A percentile compares a stretch with the other conserved stretches of the same genome.
These are phyloP conservation scores for Verticillium longisporum DNA, from an alignment of 2,329 filamentous ascomycete genomes.

Conservation along the genomic window DNA sequence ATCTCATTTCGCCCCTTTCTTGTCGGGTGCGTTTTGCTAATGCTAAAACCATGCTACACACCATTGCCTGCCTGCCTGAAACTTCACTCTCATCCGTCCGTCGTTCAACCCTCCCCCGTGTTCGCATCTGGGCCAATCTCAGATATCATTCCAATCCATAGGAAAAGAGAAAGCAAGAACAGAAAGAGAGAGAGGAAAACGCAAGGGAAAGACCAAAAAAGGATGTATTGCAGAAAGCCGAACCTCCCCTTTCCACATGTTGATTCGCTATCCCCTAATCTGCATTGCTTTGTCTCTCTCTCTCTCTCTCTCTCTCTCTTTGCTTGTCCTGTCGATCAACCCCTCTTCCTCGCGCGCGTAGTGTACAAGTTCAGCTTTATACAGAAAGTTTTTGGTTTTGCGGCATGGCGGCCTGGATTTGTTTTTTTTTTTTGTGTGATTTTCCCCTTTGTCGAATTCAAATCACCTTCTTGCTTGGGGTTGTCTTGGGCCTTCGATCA, in stretches of 20 bases:
- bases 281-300: background rate
- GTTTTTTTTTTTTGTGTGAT: background rate
- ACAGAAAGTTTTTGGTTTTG: conserved; percentile 3
- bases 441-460: background rate
- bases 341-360: conserved; percentile 2
- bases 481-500: background rate
- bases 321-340: background rate
- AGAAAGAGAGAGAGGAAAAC: too few relatives aligned
- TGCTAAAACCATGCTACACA: background rate
- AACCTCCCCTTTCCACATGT: background rate
- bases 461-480: background rate
- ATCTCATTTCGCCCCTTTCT: background rate
- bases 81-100: background rate
- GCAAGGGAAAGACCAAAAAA: background rate
- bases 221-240: background rate
- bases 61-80: background rate
- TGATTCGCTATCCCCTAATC: background rate
- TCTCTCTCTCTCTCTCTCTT: background rate
- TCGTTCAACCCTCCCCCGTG: background rate
- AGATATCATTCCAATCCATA: background rate
- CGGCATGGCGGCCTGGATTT: background rate
- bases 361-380: conserved; percentile 12
- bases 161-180: background rate
- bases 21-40: background rate
- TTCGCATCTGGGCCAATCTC: background rate